Evolutionary conservation across 2,329 filamentous ascomycete genomes (phyloP).

Genomic region (Trichoderma sp.): DNA sequence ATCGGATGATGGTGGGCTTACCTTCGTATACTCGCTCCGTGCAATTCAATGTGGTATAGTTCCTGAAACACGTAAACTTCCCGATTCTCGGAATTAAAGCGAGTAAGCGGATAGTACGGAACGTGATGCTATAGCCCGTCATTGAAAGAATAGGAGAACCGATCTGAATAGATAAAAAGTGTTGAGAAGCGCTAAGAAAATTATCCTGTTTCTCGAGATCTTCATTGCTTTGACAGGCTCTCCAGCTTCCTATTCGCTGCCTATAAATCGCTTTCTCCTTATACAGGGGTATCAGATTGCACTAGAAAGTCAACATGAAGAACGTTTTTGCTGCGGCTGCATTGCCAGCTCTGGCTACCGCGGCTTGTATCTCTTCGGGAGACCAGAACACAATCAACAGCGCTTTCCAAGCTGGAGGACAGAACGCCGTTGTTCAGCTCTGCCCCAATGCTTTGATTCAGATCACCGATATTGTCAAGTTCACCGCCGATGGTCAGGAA

Average conservation of each 20-base stretch:
- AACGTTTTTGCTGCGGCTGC: slow-evolving; percentile 1
- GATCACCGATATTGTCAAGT: slow-evolving; percentile 31
- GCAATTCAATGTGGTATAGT: not conserved
- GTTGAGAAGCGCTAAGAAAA: not conserved
- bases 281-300: not conserved
- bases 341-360: slow-evolving; percentile 15
- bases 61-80: slow-evolving; percentile 6
- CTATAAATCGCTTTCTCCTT: not conserved
- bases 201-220: not conserved
- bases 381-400: slow-evolving; percentile 33
- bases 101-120: not conserved
- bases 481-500: slow-evolving; percentile 36
- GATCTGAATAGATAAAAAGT: slow-evolving; percentile 9
- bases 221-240: not conserved
- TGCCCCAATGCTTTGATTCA: slow-evolving; percentile 32
- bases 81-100: not conserved
- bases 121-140: not conserved
- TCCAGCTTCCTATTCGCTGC: not conserved
- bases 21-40: not conserved
- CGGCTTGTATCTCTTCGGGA: slow-evolving; percentile 33
- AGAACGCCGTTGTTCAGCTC: slow-evolving; percentile 32
- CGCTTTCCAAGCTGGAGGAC: slow-evolving; percentile 30
- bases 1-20: slow-evolving; percentile 23
- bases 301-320: slow-evolving; percentile 7
- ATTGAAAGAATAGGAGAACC: not conserved